phyloP scores from a whole-genome alignment of 768 basidiomycete genomes.

The Termitomyces heimii region DNA sequence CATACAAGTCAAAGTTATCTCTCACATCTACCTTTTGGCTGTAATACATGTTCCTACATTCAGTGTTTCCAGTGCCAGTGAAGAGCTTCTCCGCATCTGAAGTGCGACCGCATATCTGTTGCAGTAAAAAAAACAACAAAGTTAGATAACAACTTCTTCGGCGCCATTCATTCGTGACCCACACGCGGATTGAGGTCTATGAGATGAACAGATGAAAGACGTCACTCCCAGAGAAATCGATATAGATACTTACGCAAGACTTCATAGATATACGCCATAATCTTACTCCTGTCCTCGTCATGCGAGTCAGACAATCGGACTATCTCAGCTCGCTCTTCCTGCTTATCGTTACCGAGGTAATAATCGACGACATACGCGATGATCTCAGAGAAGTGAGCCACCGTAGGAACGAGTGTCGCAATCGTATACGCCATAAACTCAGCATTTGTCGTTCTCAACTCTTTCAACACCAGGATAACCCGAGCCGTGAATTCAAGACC shows the following conservation, averaged over 20 bases:
- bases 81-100: conserved; percentile 19
- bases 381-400: conserved; percentile 47
- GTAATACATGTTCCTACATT: conserved; percentile 26
- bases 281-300: conserved; percentile 15
- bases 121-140: background rate
- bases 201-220: background rate
- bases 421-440: conserved; percentile 43
- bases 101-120: conserved; percentile 33
- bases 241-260: conserved; percentile 36
- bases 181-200: conserved; percentile 29
- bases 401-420: conserved; percentile 48
- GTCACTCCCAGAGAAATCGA: background rate
- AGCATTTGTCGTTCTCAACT: conserved; percentile 16
- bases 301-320: conserved; percentile 23
- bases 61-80: conserved; percentile 20
- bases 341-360: conserved; percentile 39
- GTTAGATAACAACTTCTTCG: background rate
- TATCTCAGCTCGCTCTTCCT: conserved; percentile 34
- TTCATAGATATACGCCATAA: conserved; percentile 39
- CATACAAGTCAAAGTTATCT: background rate
- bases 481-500: conserved; percentile 25
- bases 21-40: conserved; percentile 36
- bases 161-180: background rate
- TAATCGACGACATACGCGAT: conserved; percentile 54
- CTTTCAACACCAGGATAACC: conserved; percentile 15